Evolutionary conservation across 2,329 filamentous ascomycete species (phyloP).

Genomic region (Diaporthe sp.): DNA sequence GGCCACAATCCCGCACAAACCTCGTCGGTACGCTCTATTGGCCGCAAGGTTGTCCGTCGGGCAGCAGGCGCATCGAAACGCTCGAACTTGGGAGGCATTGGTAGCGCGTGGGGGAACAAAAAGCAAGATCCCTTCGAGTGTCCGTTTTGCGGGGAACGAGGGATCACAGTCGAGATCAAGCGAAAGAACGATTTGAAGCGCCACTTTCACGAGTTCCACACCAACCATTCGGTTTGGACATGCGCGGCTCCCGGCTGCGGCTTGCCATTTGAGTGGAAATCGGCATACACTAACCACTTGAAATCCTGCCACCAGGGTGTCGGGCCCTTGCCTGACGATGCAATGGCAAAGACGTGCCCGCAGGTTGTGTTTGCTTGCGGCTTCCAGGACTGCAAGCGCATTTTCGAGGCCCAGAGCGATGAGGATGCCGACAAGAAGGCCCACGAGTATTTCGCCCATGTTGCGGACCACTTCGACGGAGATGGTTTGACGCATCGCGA

Average conservation of each 20-base stretch:
- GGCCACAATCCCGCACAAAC: conserved; percentile 36
- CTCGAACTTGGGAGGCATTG: conserved; percentile 38
- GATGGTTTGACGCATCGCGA: conserved; percentile 54
- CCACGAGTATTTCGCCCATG: conserved; percentile 60
- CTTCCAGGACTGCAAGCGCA: conserved; percentile 57
- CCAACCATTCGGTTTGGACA: conserved; percentile 60
- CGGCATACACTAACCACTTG: conserved; percentile 60
- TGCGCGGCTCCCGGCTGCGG: conserved; percentile 58
- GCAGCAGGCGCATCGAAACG: conserved; percentile 39
- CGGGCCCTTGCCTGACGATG: conserved; percentile 49
- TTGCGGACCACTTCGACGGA: conserved; percentile 60
- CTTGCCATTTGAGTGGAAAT: conserved; percentile 62
- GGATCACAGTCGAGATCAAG: conserved; percentile 54
- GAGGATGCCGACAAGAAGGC: conserved; percentile 54
- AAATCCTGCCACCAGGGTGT: conserved; percentile 59
- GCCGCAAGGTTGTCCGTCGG: conserved; percentile 38
- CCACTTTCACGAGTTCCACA: conserved; percentile 62
- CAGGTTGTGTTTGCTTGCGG: conserved; percentile 64
- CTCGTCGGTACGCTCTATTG: conserved; percentile 37
- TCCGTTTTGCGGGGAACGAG: conserved; percentile 58
- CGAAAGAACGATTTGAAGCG: conserved; percentile 63
- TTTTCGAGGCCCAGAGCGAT: conserved; percentile 58
- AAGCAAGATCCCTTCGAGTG: conserved; percentile 44
- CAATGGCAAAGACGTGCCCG: conserved; percentile 57
- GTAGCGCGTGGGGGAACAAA: conserved; percentile 39